Evolutionary conservation across 192 early-diverging fungal genomes (phyloP), one percentile per base, ranked within the genome.

Genomic region (Geranomyces variabilis): DNA sequence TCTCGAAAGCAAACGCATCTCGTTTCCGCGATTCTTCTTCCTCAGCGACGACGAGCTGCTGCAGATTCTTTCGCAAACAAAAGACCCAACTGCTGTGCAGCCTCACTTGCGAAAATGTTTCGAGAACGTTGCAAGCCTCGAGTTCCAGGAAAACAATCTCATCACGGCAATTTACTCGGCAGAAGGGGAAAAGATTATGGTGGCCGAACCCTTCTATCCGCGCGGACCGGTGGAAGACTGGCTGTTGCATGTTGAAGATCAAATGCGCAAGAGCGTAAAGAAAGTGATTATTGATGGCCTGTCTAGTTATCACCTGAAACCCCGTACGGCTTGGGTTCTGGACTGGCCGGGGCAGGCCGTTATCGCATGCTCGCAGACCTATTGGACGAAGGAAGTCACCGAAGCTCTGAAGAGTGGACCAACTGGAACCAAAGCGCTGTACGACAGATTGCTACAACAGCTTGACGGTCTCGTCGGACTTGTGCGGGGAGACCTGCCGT

Each of bases 1-100:
- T 43, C 69, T 87, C 17, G 86, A 87, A 80, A 85, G 79, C 73
- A 87, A 87, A 70, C 68, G 86, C 30, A 77, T 83, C 48, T 44
- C 84, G n/a, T 87, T 87, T 63, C 86, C 86, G 10, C 70, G 86
- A 68, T 87, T 87, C 64, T 87, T 87, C 66, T 87, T 87, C 77
- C 65, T 87, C 28, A 84, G 81, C 29, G 86, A 87, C 69, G 86
- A 87, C 48, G 86, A 87, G 71, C 69, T 87, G 33, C 74, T 87
- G 21, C 86, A 87, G 62, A 87, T 87, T 53, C 67, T 87, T 33
- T 87, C 86, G 33, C 86, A 87, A 66, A 86, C 86, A 0, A 87
- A 87, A 66, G 86, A 87, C 66, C 86, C 86, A 2, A 86, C 84
- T 34, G 86, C 86, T 21, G 86, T 87, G 5, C 86, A 87, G 57